Evolutionary conservation across 768 basidiomycete genomes (phyloP), one percentile per base, ranked within the genome.

Genomic region (Tricholoma saponaceum): DNA sequence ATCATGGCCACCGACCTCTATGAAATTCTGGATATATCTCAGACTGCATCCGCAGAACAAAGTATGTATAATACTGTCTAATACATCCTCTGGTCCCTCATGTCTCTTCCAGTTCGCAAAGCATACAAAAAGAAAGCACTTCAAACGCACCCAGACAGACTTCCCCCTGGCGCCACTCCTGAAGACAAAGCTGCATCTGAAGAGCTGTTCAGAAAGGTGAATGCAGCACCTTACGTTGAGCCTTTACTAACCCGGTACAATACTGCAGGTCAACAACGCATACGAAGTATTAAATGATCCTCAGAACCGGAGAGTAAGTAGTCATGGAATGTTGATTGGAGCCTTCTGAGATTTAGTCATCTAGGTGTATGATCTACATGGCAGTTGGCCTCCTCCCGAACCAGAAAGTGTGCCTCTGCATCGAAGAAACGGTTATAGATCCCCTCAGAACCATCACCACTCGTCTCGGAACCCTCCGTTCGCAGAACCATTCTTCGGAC

Each of bases 41-140:
- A 67, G 35, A 77, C 82, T 64, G 89, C 88, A 0, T 74, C 82
- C 1, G 66, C 76, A 8, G 88, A 90, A 59, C 78, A 91, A 68
- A 79, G 90, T 89, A 63, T 25, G 84, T 77, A 54, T n/a, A 18
- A 14, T n/a, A n/a, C n/a, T n/a, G n/a, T n/a, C n/a, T n/a, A n/a
- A n/a, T n/a, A n/a, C n/a, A n/a, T n/a, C n/a, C n/a, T n/a, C n/a
- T n/a, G n/a, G n/a, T n/a, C n/a, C n/a, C 53, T 35, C 25, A 52
- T 54, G 44, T 30, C 57, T 52, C n/a, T 50, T 28, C 13, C 60
- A 92, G 89, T 92, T 60, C 82, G 87, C 59, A 89, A 81, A 63
- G 90, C 90, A n/a, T 92, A 92, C 77, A 85, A 81, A 69, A 83
- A 77, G 71, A 80, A 74, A 65, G 90, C 90, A 2, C 66, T 92